phyloP scores from a whole-genome alignment of 345 rosid genomes.

The Excoecaria cochinchinensis region DNA sequence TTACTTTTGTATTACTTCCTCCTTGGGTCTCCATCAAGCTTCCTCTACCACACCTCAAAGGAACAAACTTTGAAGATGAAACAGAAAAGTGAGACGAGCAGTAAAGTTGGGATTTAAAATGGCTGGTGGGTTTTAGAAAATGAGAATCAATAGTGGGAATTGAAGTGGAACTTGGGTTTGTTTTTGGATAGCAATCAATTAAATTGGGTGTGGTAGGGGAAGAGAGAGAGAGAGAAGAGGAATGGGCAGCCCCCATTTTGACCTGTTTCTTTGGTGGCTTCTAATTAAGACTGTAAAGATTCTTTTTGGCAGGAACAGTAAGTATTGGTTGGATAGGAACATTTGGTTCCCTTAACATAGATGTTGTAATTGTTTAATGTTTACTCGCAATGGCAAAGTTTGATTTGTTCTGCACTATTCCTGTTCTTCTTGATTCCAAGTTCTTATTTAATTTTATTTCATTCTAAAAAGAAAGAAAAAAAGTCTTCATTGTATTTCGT shows the following conservation, averaged over 20 bases:
- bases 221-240: constrained; percentile 27
- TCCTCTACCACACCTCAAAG: constrained; percentile 44
- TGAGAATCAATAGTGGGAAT: neutral
- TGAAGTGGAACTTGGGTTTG: neutral
- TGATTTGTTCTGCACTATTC: too few relatives aligned
- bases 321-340: neutral
- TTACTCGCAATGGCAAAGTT: too few relatives aligned
- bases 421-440: too few relatives aligned
- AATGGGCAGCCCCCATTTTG: constrained; percentile 55
- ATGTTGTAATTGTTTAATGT: neutral
- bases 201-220: constrained; percentile 6
- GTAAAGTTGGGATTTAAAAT: neutral
- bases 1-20: constrained; percentile 13
- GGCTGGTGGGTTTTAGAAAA: constrained; percentile 5
- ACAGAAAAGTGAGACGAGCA: neutral
- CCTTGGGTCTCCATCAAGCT: constrained; percentile 42
- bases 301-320: neutral
- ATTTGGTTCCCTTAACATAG: neutral
- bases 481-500: too few relatives aligned
- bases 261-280: constrained; percentile 1
- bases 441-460: too few relatives aligned
- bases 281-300: neutral
- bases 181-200: neutral
- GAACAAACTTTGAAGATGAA: constrained; percentile 17
- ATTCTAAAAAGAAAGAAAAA: too few relatives aligned